These are phyloP conservation scores for Ophiosphaerella korrae DNA, from an alignment of 2,329 filamentous ascomycete species.

Conservation along the genomic window DNA sequence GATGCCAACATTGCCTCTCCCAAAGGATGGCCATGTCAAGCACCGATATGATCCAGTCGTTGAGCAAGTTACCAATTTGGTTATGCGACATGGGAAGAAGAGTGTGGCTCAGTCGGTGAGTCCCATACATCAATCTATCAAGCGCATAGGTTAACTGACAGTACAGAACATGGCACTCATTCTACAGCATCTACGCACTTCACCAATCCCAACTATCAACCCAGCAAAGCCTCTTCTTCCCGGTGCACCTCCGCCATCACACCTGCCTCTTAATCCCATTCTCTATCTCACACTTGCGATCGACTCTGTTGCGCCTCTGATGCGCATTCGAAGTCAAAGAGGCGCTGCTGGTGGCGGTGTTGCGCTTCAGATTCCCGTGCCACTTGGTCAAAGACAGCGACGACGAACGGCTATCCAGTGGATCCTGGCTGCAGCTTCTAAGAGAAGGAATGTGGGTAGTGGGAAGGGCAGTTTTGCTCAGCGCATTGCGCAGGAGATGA, in stretches of 20 bases:
- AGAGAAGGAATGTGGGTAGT: conserved; percentile 73
- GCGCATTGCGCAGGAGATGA: conserved; percentile 82
- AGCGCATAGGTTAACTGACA: not conserved
- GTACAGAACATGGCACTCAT: conserved; percentile 80
- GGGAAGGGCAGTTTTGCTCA: conserved; percentile 75
- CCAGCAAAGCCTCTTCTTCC: conserved; percentile 74
- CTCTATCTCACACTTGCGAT: conserved; percentile 88
- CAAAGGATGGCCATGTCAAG: conserved; percentile 69
- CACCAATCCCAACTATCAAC: conserved; percentile 77
- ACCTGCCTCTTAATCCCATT: conserved; percentile 87
- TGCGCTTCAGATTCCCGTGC: conserved; percentile 80
- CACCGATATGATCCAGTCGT: conserved; percentile 85
- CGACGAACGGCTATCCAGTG: conserved; percentile 80
- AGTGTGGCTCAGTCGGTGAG: conserved; percentile 84
- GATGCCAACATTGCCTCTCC: conserved; percentile 69
- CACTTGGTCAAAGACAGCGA: conserved; percentile 75
- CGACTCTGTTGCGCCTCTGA: conserved; percentile 87
- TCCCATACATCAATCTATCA: conserved; percentile 13
- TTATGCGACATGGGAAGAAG: conserved; percentile 93
- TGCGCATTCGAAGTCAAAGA: conserved; percentile 76
- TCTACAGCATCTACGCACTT: conserved; percentile 81
- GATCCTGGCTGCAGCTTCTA: conserved; percentile 85
- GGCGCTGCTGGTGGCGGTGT: conserved; percentile 86
- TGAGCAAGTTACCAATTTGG: conserved; percentile 82
- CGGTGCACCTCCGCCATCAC: conserved; percentile 73